Evolutionary conservation across 2,329 filamentous ascomycete species (phyloP), one percentile per base, ranked within the genome.

Genomic region (Cladophialophora immunda): DNA sequence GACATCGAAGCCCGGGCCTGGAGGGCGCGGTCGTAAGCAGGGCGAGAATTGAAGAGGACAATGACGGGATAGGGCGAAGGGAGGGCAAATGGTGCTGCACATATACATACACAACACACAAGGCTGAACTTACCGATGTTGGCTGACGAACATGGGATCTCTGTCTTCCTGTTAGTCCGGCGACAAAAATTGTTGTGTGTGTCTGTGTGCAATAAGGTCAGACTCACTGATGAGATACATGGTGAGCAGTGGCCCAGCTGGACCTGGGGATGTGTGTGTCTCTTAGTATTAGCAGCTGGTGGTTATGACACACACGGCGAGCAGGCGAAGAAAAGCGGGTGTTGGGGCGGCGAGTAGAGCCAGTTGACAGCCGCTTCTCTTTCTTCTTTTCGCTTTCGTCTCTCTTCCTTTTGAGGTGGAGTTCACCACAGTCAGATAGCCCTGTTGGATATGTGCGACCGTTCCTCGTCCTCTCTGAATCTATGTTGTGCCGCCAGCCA

Each of bases 1-100:
- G 75, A 97, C 94, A 84, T 99, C 94, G 85, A 98, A 99, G 66
- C 94, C 94, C 57, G 94, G 94, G 73, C 93, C 67, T 68, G 32
- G 38, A 66, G 25, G 69, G 61, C 52, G 32, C 19, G 22, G 29
- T 47, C 6, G 29, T 25, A n/a, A 53, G 29, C 22, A 22, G 54
- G 11, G 11, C 32, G 25, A 52, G n/a, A n/a, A 29, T n/a, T 30
- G 27, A 29, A 19, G n/a, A 30, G 47, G 30, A 30, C 9, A n/a
- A 36, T 7, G 15, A 17, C 25, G n/a, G 19, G 19, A 17, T 4
- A n/a, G 45, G 27, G 32, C n/a, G n/a, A n/a, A n/a, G n/a, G n/a
- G n/a, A n/a, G n/a, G n/a, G n/a, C n/a, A n/a, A n/a, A n/a, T n/a
- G n/a, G n/a, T n/a, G n/a, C n/a, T n/a, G n/a, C n/a, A n/a, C n/a